phyloP scores from a whole-genome alignment of 2,329 filamentous ascomycete species.

The Chalara sp. region DNA sequence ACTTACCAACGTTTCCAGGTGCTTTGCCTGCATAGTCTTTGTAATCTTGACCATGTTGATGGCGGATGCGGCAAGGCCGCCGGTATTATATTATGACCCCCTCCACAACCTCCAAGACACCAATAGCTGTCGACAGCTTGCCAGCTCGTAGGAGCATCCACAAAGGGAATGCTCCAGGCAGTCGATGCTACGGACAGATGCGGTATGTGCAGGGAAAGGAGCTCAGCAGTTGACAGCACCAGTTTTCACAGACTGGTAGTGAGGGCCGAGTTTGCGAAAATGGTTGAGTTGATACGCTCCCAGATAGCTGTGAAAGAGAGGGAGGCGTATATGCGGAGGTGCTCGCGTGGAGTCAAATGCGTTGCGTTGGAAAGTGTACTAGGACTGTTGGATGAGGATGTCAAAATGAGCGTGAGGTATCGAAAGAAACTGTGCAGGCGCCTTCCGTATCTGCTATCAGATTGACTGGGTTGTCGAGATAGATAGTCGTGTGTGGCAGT shows the following conservation, averaged over 20 bases:
- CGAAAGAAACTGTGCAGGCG: slow-evolving; percentile 30
- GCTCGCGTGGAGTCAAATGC: no score
- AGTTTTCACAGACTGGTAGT: no score
- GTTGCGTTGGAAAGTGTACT: no score
- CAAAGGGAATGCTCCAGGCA: slow-evolving; percentile 25
- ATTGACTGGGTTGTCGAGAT: slow-evolving; percentile 5
- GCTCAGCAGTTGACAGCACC: no score
- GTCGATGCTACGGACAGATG: no score
- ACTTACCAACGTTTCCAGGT: slow-evolving; percentile 60
- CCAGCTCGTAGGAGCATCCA: slow-evolving; percentile 26
- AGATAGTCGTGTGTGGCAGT: slow-evolving; percentile 16
- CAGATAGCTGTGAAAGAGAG: no score
- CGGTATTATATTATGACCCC: slow-evolving; percentile 31
- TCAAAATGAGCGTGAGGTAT: slow-evolving; percentile 20
- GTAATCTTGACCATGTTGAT: slow-evolving; percentile 63
- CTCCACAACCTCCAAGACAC: slow-evolving; percentile 39
- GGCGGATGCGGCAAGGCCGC: slow-evolving; percentile 53
- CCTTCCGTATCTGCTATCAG: slow-evolving; percentile 22
- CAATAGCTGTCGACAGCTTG: slow-evolving; percentile 23
- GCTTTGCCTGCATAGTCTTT: slow-evolving; percentile 60
- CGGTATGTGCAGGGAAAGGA: no score
- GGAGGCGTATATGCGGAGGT: no score
- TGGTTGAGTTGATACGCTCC: no score
- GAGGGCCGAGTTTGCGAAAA: no score
- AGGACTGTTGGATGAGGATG: not conserved